phyloP scores from a whole-genome alignment of 495 filamentous ascomycete species.

The Hypoxylon trugodes region DNA sequence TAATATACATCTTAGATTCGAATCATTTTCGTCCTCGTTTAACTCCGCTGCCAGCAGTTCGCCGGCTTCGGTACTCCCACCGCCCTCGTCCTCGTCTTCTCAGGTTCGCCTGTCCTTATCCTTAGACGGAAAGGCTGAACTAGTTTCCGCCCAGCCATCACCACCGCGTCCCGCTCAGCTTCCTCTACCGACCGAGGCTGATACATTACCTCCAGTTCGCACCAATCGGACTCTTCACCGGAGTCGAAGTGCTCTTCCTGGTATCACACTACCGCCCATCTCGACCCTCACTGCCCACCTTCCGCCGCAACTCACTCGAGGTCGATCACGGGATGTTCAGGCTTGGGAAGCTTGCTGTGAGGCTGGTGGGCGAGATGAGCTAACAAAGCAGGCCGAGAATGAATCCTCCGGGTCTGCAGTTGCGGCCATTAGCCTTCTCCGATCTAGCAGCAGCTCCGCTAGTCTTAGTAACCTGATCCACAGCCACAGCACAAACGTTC shows the following conservation, averaged over 20 bases:
- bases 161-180: slow-evolving; percentile 62
- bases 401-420: slow-evolving; percentile 75
- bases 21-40: slow-evolving; percentile 48
- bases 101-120: slow-evolving; percentile 74
- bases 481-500: slow-evolving; percentile 45
- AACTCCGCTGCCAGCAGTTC: slow-evolving; percentile 42
- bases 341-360: slow-evolving; percentile 88
- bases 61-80: slow-evolving; percentile 37
- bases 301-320: slow-evolving; percentile 59
- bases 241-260: slow-evolving; percentile 60
- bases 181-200: slow-evolving; percentile 30
- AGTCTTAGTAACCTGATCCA: slow-evolving; percentile 45
- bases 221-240: slow-evolving; percentile 61
- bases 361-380: slow-evolving; percentile 71
- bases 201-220: slow-evolving; percentile 60
- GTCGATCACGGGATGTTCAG: slow-evolving; percentile 81
- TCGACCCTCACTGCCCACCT: slow-evolving; percentile 69
- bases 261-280: slow-evolving; percentile 60
- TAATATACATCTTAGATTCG: slow-evolving; percentile 40
- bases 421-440: slow-evolving; percentile 74
- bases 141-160: slow-evolving; percentile 76
- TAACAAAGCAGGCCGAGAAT: slow-evolving; percentile 76
- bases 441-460: slow-evolving; percentile 67
- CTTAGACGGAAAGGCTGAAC: slow-evolving; percentile 82
- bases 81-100: slow-evolving; percentile 52